Percentiles rank a stretch among this genome's conserved stretches.
phyloP scores from a whole-genome alignment of 805 yeast genomes.

The Pichia occidentalis region DNA sequence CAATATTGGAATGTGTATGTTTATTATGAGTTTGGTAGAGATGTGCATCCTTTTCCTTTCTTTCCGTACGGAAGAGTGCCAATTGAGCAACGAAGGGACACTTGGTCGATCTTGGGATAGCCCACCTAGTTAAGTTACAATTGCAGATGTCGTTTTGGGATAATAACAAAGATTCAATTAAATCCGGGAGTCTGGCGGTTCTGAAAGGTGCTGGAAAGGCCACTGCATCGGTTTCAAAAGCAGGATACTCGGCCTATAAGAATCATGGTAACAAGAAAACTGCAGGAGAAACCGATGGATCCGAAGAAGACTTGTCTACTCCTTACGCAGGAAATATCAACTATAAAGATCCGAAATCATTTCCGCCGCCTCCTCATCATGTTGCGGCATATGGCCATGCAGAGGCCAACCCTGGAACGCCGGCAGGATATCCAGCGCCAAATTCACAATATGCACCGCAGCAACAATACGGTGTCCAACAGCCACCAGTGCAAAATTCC shows the following conservation, averaged over 20 bases:
- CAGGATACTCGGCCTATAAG: conserved; percentile 42
- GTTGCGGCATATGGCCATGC: conserved; percentile 10
- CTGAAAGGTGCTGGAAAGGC: conserved; percentile 47
- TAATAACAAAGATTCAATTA: conserved; percentile 46
- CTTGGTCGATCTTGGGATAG: no score
- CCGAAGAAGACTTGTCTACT: conserved; percentile 7
- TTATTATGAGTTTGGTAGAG: no score
- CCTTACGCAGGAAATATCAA: conserved; percentile 16
- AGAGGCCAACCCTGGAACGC: conserved; percentile 15
- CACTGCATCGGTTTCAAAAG: conserved; percentile 41
- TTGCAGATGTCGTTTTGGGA: conserved; percentile 39
- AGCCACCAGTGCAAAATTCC: conserved; percentile 1
- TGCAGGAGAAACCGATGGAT: conserved; percentile 8
- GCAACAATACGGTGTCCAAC: conserved; percentile 3
- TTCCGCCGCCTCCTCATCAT: conserved; percentile 19
- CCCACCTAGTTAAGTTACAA: no score
- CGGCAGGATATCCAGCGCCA: conserved; percentile 6
- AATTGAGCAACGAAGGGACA: no score
- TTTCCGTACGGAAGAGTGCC: no score
- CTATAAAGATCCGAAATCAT: conserved; percentile 19
- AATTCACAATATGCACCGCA: neutral
- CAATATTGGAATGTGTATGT: no score
- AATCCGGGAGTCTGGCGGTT: conserved; percentile 42
- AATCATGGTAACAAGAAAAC: conserved; percentile 28
- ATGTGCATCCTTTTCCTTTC: no score